Evolutionary conservation across 176 grass and related monocot species (phyloP).

Genomic region (Zea mays): DNA sequence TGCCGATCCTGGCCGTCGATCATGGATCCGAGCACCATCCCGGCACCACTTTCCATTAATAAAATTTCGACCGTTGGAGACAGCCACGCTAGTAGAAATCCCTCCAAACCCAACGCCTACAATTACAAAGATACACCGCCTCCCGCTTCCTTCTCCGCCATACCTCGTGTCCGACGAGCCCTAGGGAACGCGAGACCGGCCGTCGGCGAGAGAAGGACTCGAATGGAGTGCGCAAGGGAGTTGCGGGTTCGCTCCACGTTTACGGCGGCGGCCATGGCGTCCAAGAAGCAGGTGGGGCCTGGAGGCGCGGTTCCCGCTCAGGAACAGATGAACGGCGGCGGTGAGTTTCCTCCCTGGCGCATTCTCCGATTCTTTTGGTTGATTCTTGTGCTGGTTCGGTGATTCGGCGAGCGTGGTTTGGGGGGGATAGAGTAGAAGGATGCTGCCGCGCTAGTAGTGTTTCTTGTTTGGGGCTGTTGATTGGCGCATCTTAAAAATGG

Average conservation of each 20-base stretch:
- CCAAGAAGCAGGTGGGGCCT: slow-evolving; percentile 27
- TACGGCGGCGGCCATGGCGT: slow-evolving; percentile 46
- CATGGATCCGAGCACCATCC: background rate
- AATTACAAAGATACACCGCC: slow-evolving; percentile 26
- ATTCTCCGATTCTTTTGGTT: background rate
- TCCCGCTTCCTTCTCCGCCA: background rate
- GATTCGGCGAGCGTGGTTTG: background rate
- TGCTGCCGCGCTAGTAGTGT: background rate
- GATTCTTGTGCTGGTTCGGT: background rate
- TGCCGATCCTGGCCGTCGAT: slow-evolving; percentile 14
- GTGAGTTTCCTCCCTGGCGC: slow-evolving; percentile 22
- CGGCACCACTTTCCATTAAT: slow-evolving; percentile 18
- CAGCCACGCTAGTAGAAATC: background rate
- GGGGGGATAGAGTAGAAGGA: background rate
- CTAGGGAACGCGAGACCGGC: background rate
- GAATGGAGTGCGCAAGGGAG: background rate
- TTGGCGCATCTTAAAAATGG: background rate
- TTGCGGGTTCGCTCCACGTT: background rate
- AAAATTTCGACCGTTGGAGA: slow-evolving; percentile 42
- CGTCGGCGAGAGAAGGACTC: background rate
- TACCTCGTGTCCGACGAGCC: background rate
- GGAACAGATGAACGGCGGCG: slow-evolving; percentile 38
- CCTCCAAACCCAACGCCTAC: slow-evolving; percentile 13
- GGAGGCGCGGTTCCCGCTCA: slow-evolving; percentile 30
- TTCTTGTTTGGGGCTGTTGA: background rate